phyloP scores from a whole-genome alignment of 495 filamentous ascomycete genomes.

The Penicillium samsonianum region DNA sequence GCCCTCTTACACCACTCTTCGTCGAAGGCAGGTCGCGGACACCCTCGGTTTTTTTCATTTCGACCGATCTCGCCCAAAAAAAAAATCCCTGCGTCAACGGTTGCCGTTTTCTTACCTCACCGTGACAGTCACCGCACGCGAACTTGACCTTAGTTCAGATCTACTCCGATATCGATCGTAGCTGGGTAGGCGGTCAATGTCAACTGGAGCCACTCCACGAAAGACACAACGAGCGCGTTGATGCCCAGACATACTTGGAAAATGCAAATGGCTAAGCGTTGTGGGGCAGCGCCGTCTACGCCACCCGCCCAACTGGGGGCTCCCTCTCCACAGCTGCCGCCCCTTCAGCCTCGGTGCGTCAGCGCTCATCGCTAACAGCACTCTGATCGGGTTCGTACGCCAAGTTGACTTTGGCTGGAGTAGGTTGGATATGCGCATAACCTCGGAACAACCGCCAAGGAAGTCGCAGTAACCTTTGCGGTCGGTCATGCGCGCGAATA shows the following conservation, averaged over 20 bases:
- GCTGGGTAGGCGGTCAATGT: constrained; percentile 38
- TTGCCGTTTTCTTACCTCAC: constrained; percentile 73
- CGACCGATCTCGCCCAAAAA: constrained; percentile 77
- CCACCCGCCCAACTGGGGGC: constrained; percentile 25
- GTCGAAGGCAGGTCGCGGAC: constrained; percentile 36
- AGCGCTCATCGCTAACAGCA: constrained; percentile 22
- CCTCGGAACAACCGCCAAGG: no score
- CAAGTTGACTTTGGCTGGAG: no score
- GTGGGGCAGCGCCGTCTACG: constrained; percentile 39
- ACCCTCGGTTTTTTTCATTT: constrained; percentile 65
- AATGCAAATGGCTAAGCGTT: constrained; percentile 35
- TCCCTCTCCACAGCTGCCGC: constrained; percentile 32
- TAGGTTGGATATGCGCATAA: no score
- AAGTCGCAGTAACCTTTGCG: no score
- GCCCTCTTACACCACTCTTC: no score
- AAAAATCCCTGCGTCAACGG: constrained; percentile 75
- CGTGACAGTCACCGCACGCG: constrained; percentile 50
- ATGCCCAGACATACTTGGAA: constrained; percentile 31
- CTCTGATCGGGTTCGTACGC: no score
- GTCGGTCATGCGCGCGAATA: no score
- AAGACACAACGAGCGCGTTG: constrained; percentile 22
- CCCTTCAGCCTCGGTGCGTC: constrained; percentile 21
- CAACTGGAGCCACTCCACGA: constrained; percentile 28
- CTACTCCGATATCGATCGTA: constrained; percentile 45
- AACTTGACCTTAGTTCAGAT: constrained; percentile 38